phyloP scores from a whole-genome alignment of 2,329 filamentous ascomycete species.

The Arachnopeziza araneosa region DNA sequence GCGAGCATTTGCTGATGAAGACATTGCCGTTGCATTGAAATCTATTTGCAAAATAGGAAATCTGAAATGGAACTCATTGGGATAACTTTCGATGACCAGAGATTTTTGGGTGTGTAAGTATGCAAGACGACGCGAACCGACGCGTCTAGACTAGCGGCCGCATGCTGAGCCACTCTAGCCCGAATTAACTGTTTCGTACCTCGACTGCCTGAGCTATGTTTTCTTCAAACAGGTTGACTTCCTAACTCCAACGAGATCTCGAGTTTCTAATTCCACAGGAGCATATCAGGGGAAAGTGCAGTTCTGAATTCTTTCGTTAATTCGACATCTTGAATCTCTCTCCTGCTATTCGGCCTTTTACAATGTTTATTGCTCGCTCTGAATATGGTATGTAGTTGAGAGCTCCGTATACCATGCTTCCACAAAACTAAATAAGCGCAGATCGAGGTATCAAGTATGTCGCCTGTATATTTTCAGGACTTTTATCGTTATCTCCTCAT shows the following conservation, averaged over 20 bases:
- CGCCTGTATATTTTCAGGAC: constrained; percentile 6
- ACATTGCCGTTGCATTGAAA: constrained; percentile 29
- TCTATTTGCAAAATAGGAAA: background rate
- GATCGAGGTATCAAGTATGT: constrained; percentile 96
- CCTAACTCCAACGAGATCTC: background rate
- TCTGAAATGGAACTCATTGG: background rate
- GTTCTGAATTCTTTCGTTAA: background rate
- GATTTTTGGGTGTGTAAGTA: background rate
- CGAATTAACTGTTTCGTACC: background rate
- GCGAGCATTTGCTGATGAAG: constrained; percentile 29
- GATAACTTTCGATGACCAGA: background rate
- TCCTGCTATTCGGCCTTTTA: constrained; percentile 40
- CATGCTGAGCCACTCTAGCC: background rate
- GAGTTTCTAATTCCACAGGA: no score
- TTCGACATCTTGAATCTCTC: background rate
- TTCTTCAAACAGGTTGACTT: background rate
- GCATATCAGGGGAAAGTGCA: background rate
- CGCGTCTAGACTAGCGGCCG: background rate
- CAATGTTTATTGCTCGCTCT: constrained; percentile 99
- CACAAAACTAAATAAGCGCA: constrained; percentile 40
- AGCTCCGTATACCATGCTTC: constrained; percentile 17
- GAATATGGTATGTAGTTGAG: constrained; percentile 78
- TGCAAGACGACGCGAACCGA: background rate
- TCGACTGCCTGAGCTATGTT: background rate
- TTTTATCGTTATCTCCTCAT: background rate